These are phyloP conservation scores for Stagonosporopsis chrysanthemi DNA, from an alignment of 2,329 filamentous ascomycete genomes.

Conservation along the genomic window DNA sequence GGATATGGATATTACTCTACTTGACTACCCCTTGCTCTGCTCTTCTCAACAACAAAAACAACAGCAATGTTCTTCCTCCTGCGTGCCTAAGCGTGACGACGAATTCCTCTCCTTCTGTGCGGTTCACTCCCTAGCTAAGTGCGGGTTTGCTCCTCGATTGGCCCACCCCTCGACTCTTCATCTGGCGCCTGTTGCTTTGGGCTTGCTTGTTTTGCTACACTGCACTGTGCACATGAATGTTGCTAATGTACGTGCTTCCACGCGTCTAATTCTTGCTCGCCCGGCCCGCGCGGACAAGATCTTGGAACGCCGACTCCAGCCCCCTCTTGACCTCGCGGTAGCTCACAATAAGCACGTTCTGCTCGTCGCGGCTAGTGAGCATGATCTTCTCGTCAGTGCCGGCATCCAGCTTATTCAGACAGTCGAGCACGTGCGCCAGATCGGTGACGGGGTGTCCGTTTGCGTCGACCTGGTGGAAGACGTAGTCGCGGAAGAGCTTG, in stretches of 20 bases:
- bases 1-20: slow-evolving; percentile 10
- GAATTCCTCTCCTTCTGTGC: too few species aligned
- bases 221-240: background rate
- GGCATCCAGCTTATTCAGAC: slow-evolving; percentile 90
- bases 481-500: slow-evolving; percentile 95
- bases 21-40: background rate
- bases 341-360: slow-evolving; percentile 85
- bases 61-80: background rate
- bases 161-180: too few species aligned
- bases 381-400: slow-evolving; percentile 86
- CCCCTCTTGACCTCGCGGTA: slow-evolving; percentile 85
- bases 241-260: background rate
- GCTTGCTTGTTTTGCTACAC: too few species aligned
- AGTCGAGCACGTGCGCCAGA: slow-evolving; percentile 84
- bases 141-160: too few species aligned
- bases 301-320: slow-evolving; percentile 67
- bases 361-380: slow-evolving; percentile 87
- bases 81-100: background rate
- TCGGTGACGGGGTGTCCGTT: slow-evolving; percentile 84
- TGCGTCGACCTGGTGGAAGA: slow-evolving; percentile 93
- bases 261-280: slow-evolving; percentile 37
- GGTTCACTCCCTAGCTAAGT: too few species aligned
- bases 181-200: background rate
- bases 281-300: slow-evolving; percentile 54
- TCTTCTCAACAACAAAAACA: background rate